A percentile compares a stretch with the other conserved stretches of the same genome.
These are phyloP conservation scores for Globisporangium paddicum DNA, from an alignment of 352 stramenopile species.

Conservation along the genomic window DNA sequence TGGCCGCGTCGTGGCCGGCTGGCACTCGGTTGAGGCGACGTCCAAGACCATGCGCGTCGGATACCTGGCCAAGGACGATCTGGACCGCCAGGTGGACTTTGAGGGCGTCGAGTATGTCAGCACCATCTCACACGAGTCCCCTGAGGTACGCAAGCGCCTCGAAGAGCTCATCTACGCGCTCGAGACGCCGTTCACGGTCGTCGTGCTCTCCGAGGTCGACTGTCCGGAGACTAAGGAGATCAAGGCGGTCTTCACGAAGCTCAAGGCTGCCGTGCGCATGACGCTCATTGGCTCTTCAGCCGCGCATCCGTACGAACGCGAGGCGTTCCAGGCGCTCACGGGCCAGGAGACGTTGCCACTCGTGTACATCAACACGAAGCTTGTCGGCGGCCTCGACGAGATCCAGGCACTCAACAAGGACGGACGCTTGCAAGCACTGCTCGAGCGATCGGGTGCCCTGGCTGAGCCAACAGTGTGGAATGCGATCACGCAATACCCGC, in stretches of 20 bases:
- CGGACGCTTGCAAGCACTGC: slow-evolving; percentile 83
- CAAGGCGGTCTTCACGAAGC: slow-evolving; percentile 75
- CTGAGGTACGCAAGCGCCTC: slow-evolving; percentile 46
- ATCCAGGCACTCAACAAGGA: slow-evolving; percentile 80
- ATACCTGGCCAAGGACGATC: slow-evolving; percentile 67
- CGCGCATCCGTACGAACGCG: slow-evolving; percentile 63
- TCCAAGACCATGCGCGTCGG: slow-evolving; percentile 66
- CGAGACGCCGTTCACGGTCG: slow-evolving; percentile 81
- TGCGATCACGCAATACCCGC: slow-evolving; percentile 57
- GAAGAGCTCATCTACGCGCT: slow-evolving; percentile 74
- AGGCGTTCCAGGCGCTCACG: slow-evolving; percentile 84
- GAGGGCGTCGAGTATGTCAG: slow-evolving; percentile 68
- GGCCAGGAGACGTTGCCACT: slow-evolving; percentile 92
- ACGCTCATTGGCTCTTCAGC: slow-evolving; percentile 53
- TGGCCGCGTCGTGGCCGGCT: slow-evolving; percentile 68
- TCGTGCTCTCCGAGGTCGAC: slow-evolving; percentile 93
- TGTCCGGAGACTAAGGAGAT: slow-evolving; percentile 91
- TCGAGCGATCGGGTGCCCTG: slow-evolving; percentile 71
- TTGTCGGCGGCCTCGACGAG: slow-evolving; percentile 92
- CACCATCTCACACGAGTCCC: slow-evolving; percentile 51
- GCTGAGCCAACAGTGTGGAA: slow-evolving; percentile 71
- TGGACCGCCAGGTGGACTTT: slow-evolving; percentile 58
- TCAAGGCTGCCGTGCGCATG: slow-evolving; percentile 52
- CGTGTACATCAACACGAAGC: slow-evolving; percentile 94
- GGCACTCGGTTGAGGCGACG: slow-evolving; percentile 72